Percentiles rank a stretch among this genome's conserved stretches.
Conservation (phyloP, 2,329 filamentous ascomycete genomes). For the Didymella pinodella region DNA sequence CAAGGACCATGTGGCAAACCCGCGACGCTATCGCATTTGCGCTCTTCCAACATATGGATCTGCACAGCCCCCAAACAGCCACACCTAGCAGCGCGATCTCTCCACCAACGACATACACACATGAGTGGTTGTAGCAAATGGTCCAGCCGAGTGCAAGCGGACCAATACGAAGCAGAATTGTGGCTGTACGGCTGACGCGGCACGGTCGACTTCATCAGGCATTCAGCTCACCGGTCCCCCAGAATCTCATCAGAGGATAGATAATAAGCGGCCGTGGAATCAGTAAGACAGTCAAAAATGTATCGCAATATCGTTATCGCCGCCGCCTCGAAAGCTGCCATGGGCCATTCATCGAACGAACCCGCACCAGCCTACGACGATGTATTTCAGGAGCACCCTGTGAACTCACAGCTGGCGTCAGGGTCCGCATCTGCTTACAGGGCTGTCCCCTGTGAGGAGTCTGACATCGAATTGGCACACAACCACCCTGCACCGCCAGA, state of each 20-base stretch:
- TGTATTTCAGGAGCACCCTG: slow-evolving; percentile 9
- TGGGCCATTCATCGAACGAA: slow-evolving; percentile 8
- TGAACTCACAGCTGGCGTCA: slow-evolving; percentile 2
- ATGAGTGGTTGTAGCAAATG: neutral
- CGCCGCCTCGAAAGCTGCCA: neutral
- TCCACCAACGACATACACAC: neutral
- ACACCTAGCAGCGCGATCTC: neutral
- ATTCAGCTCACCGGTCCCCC: slow-evolving; percentile 6
- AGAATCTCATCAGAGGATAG: slow-evolving; percentile 3
- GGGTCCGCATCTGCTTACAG: slow-evolving; percentile 4
- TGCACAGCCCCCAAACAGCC: neutral
- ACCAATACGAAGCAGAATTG: neutral
- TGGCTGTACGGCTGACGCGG: slow-evolving; percentile 19
- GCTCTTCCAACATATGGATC: neutral
- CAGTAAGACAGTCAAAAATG: neutral
- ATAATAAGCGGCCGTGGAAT: neutral
- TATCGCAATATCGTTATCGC: slow-evolving; percentile 8
- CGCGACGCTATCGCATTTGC: neutral
- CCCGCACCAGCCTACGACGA: slow-evolving; percentile 17
- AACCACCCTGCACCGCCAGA: slow-evolving; percentile 1
- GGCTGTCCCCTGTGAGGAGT: slow-evolving; percentile 4
- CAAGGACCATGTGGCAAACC: too few species aligned
- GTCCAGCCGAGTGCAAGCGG: neutral
- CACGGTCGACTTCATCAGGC: slow-evolving; percentile 9
- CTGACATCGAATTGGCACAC: slow-evolving; percentile 15